Evolutionary conservation across 2,329 filamentous ascomycete genomes (phyloP), one percentile per base, ranked within the genome.

Genomic region (Diaporthe citri): DNA sequence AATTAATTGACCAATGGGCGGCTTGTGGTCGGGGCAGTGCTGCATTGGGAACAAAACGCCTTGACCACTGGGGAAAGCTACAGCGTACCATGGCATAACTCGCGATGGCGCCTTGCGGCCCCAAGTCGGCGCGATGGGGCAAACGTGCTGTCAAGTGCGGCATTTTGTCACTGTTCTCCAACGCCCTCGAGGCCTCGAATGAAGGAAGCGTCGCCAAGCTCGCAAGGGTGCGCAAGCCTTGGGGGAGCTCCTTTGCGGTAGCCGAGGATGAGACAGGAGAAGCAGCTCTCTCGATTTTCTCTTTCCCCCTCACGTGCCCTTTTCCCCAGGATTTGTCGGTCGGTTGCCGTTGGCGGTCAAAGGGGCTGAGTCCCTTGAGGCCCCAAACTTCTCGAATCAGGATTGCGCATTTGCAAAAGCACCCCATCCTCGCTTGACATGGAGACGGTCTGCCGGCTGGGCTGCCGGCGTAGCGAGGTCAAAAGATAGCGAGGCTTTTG

Each of bases 131-230:
- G 43, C 62, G 62, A 66, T 66, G 17, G 13, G 20, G 57, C 12
- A 28, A 31, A 36, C 20, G 20, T n/a, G 56, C 34, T n/a, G 56
- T 59, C 46, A 51, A 46, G 46, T 67, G 62, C 62, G 62, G 62
- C 62, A 67, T 67, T 67, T 67, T 67, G 31, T 36, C 22, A 25
- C 41, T 8, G 20, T 20, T 3, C 22, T 28, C 41, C 15, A 28
- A 13, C 22, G 10, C 7, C 36, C 43, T 36, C 28, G 46, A 67
- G 31, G 46, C 31, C 20, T 46, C 43, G 31, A 36, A 55, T 12
- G 51, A 39, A 22, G 17, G 20, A 66, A 52, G 62, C 62, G 64
- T 52, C 46, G 64, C 46, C 64, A 67, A 67, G 64, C 64, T 39
- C 62, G 22, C 46, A 17, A 51, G 43, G 41, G 43, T 66, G 12